Evolutionary conservation across 177 flowering plant species (phyloP), one percentile per base, ranked within the genome.

Genomic region (Vitis hybrid): DNA sequence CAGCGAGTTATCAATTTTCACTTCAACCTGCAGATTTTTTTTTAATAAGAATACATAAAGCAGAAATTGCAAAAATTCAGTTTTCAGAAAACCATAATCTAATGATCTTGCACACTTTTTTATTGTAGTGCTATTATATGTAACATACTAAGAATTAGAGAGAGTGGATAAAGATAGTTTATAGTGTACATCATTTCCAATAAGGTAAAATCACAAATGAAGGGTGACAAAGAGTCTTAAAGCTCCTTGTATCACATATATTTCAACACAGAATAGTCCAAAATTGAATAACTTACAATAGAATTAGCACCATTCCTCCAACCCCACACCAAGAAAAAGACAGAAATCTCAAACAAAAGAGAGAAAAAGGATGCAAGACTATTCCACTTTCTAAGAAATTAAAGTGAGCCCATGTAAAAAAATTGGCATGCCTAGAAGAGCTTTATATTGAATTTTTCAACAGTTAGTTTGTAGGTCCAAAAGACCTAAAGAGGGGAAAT

Each of bases 1-100:
- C 52, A 18, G 66, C 2, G 83, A 76, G 65, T 52, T 65, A 66
- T 94, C 94, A 81, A 95, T 76, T 77, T 84, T 86, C 65, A 95
- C 97, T 82, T 89, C 95, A 78, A 95, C 97, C 99, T 95, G 28
- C 28, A 89, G 62, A 78, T 62, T 51, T 3, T 12, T 12, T 38
- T 38, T 38, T 6, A 38, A 38, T 38, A 38, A 38, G 47, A 38
- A 38, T 38, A 38, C 47, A 6, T 38, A 38, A 38, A 6, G 47
- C 47, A 38, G 47, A 38, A 24, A 5, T 38, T 38, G 47, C 47
- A 38, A 38, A 0, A 38, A 38, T 38, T 38, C 47, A 38, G 7
- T 38, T 38, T 38, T 38, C 8, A 38, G 9, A 38, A 38, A 38
- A 38, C 47, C 47, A 38, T 7, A 38, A 38, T 38, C 8, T 38